Percentiles rank a stretch among this genome's conserved stretches.
Conservation (phyloP, 2,329 filamentous ascomycete genomes). For the Lecanicillium sp. region DNA sequence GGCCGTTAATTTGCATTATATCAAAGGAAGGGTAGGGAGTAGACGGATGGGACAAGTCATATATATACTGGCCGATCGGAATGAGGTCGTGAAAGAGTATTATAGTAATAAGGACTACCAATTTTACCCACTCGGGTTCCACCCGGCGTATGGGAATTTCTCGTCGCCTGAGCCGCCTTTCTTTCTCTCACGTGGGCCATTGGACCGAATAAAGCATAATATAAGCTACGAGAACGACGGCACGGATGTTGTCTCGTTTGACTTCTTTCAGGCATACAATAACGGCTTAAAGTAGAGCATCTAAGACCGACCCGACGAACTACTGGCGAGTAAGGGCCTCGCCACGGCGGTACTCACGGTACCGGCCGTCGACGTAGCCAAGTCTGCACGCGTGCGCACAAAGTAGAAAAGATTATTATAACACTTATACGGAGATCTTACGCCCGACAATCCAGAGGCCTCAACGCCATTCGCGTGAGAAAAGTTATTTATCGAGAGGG, state of each 20-base stretch:
- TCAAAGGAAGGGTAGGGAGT: neutral
- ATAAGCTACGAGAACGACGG: constrained; percentile 7
- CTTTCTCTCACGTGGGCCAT: constrained; percentile 1
- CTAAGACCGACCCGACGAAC: constrained; percentile 2
- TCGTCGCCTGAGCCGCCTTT: neutral
- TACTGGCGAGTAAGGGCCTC: constrained; percentile 9
- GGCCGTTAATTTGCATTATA: neutral
- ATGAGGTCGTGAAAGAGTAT: constrained; percentile 5
- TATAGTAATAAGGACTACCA: constrained; percentile 1
- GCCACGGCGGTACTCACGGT: constrained; percentile 10
- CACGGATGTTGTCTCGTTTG: neutral
- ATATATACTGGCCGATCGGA: constrained; percentile 2
- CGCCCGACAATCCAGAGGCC: constrained; percentile 1
- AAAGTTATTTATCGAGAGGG: neutral
- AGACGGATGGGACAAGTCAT: neutral
- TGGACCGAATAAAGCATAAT: neutral
- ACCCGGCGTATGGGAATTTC: constrained; percentile 6
- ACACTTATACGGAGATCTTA: constrained; percentile 3
- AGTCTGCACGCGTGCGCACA: neutral
- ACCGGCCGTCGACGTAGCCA: neutral
- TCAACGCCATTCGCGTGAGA: constrained; percentile 12
- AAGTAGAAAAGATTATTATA: constrained; percentile 8
- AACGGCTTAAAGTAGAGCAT: constrained; percentile 10
- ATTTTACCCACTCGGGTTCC: constrained; percentile 10
- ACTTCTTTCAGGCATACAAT: constrained; percentile 10